Base-by-base conservation (phyloP, 805 yeast genomes). In the Ogataea dorogensis region DNA sequence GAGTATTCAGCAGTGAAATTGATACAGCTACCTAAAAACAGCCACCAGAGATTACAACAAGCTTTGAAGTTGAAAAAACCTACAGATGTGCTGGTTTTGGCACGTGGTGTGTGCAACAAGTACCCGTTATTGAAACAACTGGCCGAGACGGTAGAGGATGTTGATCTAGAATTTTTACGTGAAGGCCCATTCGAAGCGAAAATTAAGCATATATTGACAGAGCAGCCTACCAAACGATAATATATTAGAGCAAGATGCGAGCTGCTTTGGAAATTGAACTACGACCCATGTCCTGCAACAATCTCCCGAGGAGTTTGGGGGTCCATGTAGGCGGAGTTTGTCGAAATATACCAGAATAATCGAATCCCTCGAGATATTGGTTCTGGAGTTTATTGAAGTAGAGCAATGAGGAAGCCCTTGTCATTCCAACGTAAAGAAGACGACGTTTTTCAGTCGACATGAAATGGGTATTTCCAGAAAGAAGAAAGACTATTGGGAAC, bases 401-500 rank as follows among this genome's bases (percentile, higher is more conserved):
- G 7, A 73, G 48, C 26, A 75, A 46, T 15, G 65, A 56, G 21
- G 64, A 68, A 0, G 89, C 84, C 42, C 91, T 65, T 0, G 89
- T 81, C 51, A 73, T 60, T 1, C 79, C 89, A 2, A 82, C 88
- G 51, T 81, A 83, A 12, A 75, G 59, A 9, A 75, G 53, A 30
- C 78, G 64, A 11, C 65, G 61, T 11, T 65, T 67, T 11, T 57
- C 61, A 1, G 43, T 40, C 14, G 38, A 22, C 10, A 47, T 22
- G 20, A 40, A 36, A 32, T 31, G 31, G 36, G 50, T 51, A 39
- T 50, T 52, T 9, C 49, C 44, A 2, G 58, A 47, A 7, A 67
- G 44, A 3, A 81, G 47, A 54, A 82, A 81, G 1, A 80, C 86
- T 9, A 81, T 65, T 0, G 88, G 87, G 47, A 77, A 81, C 43